These are phyloP conservation scores for Backusella luteola DNA, from an alignment of 192 early-diverging fungal genomes.

Conservation along the genomic window DNA sequence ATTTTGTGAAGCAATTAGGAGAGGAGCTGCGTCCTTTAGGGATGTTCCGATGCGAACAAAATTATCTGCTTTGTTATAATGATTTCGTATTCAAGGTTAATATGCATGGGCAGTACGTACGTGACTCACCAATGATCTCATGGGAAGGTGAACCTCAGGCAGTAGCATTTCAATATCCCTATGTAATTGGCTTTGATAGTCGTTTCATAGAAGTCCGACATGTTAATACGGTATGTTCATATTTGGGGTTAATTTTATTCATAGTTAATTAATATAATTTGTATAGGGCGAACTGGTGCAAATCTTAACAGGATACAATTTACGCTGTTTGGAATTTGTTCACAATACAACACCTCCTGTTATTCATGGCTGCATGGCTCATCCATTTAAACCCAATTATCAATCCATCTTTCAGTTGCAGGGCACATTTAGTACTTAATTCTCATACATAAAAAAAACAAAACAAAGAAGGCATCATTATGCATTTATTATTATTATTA, in stretches of 20 bases:
- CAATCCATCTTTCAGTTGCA: slow-evolving; percentile 32
- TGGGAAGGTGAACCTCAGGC: slow-evolving; percentile 88
- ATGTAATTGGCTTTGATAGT: slow-evolving; percentile 88
- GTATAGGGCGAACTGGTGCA: slow-evolving; percentile 48
- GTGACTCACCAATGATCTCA: slow-evolving; percentile 53
- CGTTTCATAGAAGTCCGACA: slow-evolving; percentile 89
- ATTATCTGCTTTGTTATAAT: slow-evolving; percentile 90
- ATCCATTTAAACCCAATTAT: slow-evolving; percentile 33
- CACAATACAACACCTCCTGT: slow-evolving; percentile 24
- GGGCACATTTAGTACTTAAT: slow-evolving; percentile 9
- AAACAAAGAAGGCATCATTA: neutral
- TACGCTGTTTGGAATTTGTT: slow-evolving; percentile 56
- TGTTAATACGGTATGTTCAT: slow-evolving; percentile 62
- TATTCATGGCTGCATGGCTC: slow-evolving; percentile 32
- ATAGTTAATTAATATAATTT: slow-evolving; percentile 11
- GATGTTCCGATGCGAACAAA: slow-evolving; percentile 74
- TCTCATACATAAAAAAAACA: neutral
- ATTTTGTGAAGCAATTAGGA: slow-evolving; percentile 74
- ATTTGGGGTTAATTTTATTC: neutral
- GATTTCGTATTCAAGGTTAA: slow-evolving; percentile 81
- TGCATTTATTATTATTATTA: neutral
- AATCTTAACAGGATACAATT: slow-evolving; percentile 52
- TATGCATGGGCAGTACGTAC: slow-evolving; percentile 51
- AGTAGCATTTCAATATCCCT: slow-evolving; percentile 80
- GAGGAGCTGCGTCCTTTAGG: slow-evolving; percentile 78